Evolutionary conservation across 169 alveolate genomes (phyloP), one percentile per base, ranked within the genome.

Genomic region (Cryptosporidium parvum): DNA sequence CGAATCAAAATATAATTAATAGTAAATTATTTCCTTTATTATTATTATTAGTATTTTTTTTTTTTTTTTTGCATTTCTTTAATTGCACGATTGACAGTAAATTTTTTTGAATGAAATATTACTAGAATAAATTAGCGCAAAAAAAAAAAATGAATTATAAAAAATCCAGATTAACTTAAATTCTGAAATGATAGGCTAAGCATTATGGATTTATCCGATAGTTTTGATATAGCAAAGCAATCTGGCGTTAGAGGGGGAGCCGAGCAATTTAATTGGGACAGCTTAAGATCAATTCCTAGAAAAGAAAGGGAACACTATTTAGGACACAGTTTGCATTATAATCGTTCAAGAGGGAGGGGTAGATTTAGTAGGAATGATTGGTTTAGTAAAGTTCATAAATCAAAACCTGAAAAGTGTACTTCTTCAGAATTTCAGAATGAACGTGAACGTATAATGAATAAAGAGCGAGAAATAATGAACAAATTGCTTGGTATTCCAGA

Each of bases 281-380:
- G 72, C 45, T 14, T 73, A 69, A 73, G 65, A 52, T 73, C 86
- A n/a, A 73, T 73, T n/a, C 71, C 86, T 35, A 73, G 72, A 7
- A 73, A 68, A 16, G 86, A 73, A 73, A 53, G 86, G n/a, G 86
- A 73, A 8, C 86, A 73, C 42, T 73, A 73, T 73, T 70, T 73
- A 21, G 86, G 86, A 3, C 86, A 73, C n/a, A 73, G 86, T 73
- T 31, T 73, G 12, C 35, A 73, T 9, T 33, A 35, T 18, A 68
- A 33, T 56, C 18, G 39, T 6, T 33, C 70, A 8, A 73, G 37
- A 39, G 65, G 53, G 33, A 59, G 29, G 2, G 39, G 70, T n/a
- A 73, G 44, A 53, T 73, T 52, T 12, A 37, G 37, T 5, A 73
- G 56, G 44, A 48, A 56, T 73, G 71, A 52, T 16, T 73, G 58